phyloP scores from a whole-genome alignment of 441 rosid species.

The Pelargonium myrrhifolium region DNA sequence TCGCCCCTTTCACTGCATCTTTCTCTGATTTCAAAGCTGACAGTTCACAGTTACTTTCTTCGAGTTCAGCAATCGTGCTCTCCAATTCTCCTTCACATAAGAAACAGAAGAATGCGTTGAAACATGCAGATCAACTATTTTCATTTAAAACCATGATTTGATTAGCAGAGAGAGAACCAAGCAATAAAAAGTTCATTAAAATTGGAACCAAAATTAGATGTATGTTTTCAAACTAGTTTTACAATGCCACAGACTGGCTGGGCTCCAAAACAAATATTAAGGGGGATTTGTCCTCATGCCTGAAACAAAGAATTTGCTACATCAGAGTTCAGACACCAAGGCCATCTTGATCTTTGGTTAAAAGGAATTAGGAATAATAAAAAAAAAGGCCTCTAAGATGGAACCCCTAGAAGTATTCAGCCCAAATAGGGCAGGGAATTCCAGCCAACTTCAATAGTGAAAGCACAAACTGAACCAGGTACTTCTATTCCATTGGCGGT shows the following conservation, averaged over 20 bases:
- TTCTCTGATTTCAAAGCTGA: slow-evolving; percentile 71
- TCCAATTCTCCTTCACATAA: slow-evolving; percentile 67
- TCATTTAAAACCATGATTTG: slow-evolving; percentile 3
- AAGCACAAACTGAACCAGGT: neutral
- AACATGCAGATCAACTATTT: slow-evolving; percentile 13
- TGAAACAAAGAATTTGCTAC: neutral
- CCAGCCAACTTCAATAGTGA: neutral
- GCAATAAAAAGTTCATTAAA: neutral
- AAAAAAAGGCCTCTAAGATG: no score
- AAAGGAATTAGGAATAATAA: neutral
- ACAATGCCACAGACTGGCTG: no score
- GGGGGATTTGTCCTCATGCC: neutral
- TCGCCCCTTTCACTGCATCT: slow-evolving; percentile 74
- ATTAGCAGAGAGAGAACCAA: neutral
- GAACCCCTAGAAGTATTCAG: neutral
- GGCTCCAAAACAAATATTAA: no score
- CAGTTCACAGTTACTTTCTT: slow-evolving; percentile 58
- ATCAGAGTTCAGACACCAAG: slow-evolving; percentile 3
- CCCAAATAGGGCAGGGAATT: neutral
- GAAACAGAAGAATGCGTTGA: slow-evolving; percentile 12
- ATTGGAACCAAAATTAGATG: no score
- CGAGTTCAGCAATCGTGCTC: slow-evolving; percentile 52
- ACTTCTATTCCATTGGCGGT: neutral
- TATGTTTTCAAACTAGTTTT: no score
- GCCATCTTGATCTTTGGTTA: neutral